These are phyloP conservation scores for Aquilaria sinensis DNA, from an alignment of 345 rosid species.

Conservation along the genomic window DNA sequence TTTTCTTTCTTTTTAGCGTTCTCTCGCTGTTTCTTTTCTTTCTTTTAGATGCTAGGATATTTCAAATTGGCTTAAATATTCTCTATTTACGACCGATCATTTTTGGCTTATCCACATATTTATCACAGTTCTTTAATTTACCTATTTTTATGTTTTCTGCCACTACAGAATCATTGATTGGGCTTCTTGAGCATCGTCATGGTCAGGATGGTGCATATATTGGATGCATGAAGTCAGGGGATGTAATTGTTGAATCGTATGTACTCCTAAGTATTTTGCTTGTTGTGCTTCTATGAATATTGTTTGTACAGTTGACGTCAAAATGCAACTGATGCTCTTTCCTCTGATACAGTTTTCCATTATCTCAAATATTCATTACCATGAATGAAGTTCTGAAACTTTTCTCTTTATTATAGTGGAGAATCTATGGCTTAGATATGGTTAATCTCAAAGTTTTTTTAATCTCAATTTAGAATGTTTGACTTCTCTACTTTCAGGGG, in stretches of 20 bases:
- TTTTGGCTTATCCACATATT: constrained; percentile 9
- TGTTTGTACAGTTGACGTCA: constrained; percentile 1
- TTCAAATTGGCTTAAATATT: too few relatives aligned
- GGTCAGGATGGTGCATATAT: constrained; percentile 73
- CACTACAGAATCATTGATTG: constrained; percentile 68
- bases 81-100: too few relatives aligned
- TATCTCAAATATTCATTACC: too few relatives aligned
- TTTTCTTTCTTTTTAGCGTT: neutral
- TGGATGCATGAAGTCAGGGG: constrained; percentile 99
- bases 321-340: neutral
- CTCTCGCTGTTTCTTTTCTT: neutral
- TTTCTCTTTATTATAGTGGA: neutral
- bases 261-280: constrained; percentile 15
- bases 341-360: too few relatives aligned
- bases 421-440: neutral
- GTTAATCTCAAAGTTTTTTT: constrained; percentile 4
- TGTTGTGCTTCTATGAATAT: neutral
- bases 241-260: constrained; percentile 70
- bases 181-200: constrained; percentile 59
- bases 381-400: too few relatives aligned
- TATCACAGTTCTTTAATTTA: neutral
- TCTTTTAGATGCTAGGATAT: neutral
- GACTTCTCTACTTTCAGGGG: constrained; percentile 52
- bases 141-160: constrained; percentile 12
- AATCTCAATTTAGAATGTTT: constrained; percentile 6